These are phyloP conservation scores for sorghum (Sorghum bicolor) DNA, from an alignment of 176 grass and related monocot genomes.

Conservation along the genomic window DNA sequence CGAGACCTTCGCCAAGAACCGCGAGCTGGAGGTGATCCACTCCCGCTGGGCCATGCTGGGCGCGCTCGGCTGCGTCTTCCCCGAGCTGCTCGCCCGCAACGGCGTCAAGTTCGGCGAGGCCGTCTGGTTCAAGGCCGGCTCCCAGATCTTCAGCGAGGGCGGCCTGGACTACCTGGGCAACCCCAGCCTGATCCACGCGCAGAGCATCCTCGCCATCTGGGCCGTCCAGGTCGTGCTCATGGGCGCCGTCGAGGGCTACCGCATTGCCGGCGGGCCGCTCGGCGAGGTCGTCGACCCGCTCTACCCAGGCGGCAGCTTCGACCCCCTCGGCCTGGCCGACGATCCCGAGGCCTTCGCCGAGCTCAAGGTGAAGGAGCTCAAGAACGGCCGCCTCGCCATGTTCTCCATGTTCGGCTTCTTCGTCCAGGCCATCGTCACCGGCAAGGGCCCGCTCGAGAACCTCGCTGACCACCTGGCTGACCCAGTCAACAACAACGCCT, in stretches of 20 bases:
- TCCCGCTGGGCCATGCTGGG: slow-evolving; percentile 69
- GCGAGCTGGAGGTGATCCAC: slow-evolving; percentile 77
- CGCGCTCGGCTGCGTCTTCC: slow-evolving; percentile 74
- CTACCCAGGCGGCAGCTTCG: slow-evolving; percentile 73
- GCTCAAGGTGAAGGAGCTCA: slow-evolving; percentile 95
- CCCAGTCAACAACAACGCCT: slow-evolving; percentile 84
- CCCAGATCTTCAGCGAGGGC: slow-evolving; percentile 76
- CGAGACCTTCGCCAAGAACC: slow-evolving; percentile 77
- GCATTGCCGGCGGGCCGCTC: slow-evolving; percentile 58
- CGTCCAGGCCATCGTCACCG: slow-evolving; percentile 81
- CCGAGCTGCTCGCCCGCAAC: slow-evolving; percentile 60
- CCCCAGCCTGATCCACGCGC: slow-evolving; percentile 73
- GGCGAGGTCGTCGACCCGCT: slow-evolving; percentile 66
- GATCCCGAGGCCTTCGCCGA: slow-evolving; percentile 72
- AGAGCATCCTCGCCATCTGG: slow-evolving; percentile 89
- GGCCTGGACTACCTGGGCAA: slow-evolving; percentile 86
- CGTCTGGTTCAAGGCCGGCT: slow-evolving; percentile 77
- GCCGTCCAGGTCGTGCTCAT: slow-evolving; percentile 73
- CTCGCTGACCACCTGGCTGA: slow-evolving; percentile 73
- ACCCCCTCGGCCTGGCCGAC: slow-evolving; percentile 67
- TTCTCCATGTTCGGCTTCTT: slow-evolving; percentile 90
- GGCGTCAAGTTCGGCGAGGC: slow-evolving; percentile 80
- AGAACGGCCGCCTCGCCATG: slow-evolving; percentile 88
- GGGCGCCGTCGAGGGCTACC: slow-evolving; percentile 87
- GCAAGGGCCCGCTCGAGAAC: slow-evolving; percentile 79